phyloP scores from a whole-genome alignment of 176 grass and related monocot species.

The Oryza meridionalis region DNA sequence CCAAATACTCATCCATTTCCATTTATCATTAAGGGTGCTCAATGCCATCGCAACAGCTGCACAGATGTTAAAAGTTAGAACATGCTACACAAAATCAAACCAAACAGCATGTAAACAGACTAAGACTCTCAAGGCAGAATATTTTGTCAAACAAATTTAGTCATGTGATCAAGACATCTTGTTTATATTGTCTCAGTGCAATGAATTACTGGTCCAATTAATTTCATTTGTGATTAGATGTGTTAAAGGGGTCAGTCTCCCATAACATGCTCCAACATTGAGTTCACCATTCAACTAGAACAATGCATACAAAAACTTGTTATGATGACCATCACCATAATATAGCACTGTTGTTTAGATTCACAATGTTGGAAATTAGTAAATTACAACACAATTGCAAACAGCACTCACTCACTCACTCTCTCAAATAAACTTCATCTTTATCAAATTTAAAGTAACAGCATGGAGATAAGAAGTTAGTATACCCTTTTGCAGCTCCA shows the following conservation, averaged over 20 bases:
- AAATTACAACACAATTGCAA: neutral
- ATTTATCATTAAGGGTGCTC: constrained; percentile 59
- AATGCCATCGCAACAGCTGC: constrained; percentile 73
- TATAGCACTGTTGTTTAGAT: neutral
- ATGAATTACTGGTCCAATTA: neutral
- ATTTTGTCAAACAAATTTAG: neutral
- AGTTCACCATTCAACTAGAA: neutral
- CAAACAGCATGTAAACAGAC: neutral
- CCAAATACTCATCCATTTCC: constrained; percentile 85
- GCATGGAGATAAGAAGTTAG: constrained; percentile 8
- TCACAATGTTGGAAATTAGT: neutral
- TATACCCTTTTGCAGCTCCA: constrained; percentile 77
- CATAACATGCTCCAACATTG: neutral
- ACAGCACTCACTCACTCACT: too few species aligned
- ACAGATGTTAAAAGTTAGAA: constrained; percentile 24
- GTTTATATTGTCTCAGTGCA: neutral
- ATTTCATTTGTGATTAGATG: neutral
- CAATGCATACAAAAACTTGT: constrained; percentile 2
- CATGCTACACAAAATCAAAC: constrained; percentile 20
- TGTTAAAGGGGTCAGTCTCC: neutral
- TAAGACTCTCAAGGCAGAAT: neutral
- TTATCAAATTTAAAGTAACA: constrained; percentile 9
- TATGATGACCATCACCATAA: neutral
- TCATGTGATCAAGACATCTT: neutral
- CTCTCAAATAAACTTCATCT: constrained; percentile 18